Conservation (phyloP, 768 basidiomycete species). For the Lactarius tabidus region DNA sequence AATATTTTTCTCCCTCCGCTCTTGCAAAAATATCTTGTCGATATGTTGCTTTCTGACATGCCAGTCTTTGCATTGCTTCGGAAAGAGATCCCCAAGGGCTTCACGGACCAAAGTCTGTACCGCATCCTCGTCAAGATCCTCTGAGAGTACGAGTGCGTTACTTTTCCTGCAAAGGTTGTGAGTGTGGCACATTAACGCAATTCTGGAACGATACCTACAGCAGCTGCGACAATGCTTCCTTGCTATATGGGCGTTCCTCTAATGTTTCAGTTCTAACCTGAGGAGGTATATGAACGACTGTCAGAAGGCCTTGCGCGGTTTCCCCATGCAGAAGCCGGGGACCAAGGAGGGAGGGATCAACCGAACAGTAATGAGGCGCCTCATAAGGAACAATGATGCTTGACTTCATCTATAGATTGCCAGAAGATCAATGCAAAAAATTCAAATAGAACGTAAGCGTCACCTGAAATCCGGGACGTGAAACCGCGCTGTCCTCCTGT, state of each 20-base stretch:
- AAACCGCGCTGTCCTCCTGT: conserved; percentile 48
- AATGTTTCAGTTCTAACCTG: background rate
- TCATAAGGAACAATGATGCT: background rate
- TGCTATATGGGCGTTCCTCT: background rate
- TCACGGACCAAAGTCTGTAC: conserved; percentile 4
- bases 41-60: background rate
- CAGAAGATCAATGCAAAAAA: background rate
- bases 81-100: background rate
- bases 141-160: background rate
- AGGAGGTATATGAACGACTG: background rate
- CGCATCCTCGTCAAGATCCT: background rate
- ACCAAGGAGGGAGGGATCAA: background rate
- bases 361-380: background rate
- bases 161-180: background rate
- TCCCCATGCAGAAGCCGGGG: conserved; percentile 23
- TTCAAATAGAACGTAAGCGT: background rate
- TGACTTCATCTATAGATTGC: background rate
- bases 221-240: background rate
- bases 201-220: background rate
- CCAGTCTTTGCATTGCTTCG: background rate
- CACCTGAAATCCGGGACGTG: conserved; percentile 41
- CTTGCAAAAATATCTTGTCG: background rate
- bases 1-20: background rate
- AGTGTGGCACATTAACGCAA: background rate
- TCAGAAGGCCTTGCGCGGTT: conserved; percentile 25